phyloP scores from a whole-genome alignment of 2,329 filamentous ascomycete genomes.

The Talaromyces rugulosus region DNA sequence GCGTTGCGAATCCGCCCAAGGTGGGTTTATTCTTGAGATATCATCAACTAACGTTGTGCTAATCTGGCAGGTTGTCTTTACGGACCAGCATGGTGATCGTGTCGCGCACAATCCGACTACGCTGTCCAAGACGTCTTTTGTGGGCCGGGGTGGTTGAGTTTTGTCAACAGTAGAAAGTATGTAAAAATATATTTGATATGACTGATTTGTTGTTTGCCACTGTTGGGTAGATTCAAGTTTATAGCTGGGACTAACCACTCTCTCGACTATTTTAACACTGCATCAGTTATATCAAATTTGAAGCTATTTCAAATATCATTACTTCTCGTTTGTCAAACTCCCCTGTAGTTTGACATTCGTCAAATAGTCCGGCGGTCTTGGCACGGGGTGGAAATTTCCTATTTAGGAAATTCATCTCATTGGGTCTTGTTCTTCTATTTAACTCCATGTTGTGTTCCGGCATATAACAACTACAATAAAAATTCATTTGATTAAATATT shows the following conservation, averaged over 20 bases:
- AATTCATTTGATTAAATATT: not conserved
- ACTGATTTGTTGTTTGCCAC: not conserved
- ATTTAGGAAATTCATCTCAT: not conserved
- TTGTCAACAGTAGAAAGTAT: not conserved
- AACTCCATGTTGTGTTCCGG: not conserved
- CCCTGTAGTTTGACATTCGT: not conserved
- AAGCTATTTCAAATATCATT: not conserved
- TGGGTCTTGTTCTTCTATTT: not conserved
- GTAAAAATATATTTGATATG: not conserved
- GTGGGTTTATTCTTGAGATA: conserved; percentile 8
- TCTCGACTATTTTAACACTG: not conserved
- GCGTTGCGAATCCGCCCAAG: conserved; percentile 23
- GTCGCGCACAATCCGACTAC: conserved; percentile 23
- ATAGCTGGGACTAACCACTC: too few species aligned
- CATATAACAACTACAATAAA: not conserved
- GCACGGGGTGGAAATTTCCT: not conserved
- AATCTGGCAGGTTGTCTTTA: conserved; percentile 19
- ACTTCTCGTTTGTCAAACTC: not conserved
- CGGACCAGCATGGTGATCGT: conserved; percentile 24
- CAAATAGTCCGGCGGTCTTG: not conserved
- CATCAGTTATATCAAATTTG: not conserved
- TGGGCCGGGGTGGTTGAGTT: not conserved
- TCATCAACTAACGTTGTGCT: not conserved
- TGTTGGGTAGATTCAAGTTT: not conserved
- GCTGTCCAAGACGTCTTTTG: conserved; percentile 17